Conservation (phyloP, 129 eudicot species). For the Helichrysum umbraculigerum region DNA sequence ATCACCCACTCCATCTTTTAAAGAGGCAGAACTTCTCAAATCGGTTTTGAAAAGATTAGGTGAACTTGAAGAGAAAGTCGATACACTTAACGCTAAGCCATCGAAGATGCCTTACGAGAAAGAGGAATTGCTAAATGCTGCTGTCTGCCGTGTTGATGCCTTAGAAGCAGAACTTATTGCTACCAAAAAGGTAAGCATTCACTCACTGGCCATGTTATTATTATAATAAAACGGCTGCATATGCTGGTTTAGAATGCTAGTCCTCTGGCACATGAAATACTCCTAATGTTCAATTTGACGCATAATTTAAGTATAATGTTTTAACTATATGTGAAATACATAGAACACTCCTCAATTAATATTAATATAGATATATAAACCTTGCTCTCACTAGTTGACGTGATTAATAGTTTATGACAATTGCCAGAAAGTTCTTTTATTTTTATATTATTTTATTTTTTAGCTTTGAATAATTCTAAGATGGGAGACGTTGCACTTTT, state of each 20-base stretch:
- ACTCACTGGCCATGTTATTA: neutral
- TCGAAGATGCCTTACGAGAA: slow-evolving; percentile 88
- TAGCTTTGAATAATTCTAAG: neutral
- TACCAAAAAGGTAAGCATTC: slow-evolving; percentile 69
- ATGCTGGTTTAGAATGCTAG: neutral
- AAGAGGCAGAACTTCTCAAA: slow-evolving; percentile 56
- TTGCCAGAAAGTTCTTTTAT: neutral
- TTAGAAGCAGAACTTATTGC: slow-evolving; percentile 97
- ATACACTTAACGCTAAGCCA: slow-evolving; percentile 69
- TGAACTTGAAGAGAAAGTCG: slow-evolving; percentile 82
- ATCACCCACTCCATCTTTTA: slow-evolving; percentile 61
- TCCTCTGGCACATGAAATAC: slow-evolving; percentile 2
- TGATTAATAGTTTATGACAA: neutral
- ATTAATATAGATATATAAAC: neutral
- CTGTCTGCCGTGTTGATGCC: slow-evolving; percentile 98
- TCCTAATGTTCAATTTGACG: slow-evolving; percentile 4
- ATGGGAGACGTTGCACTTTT: neutral
- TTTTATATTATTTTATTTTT: too few species aligned
- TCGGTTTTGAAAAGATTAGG: slow-evolving; percentile 71
- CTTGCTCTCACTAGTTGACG: neutral
- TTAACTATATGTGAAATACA: neutral
- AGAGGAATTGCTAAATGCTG: slow-evolving; percentile 88
- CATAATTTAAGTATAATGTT: neutral
- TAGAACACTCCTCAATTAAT: neutral
- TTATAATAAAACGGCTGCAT: neutral